A percentile compares a stretch with the other conserved stretches of the same genome.
These are phyloP conservation scores for Passalora sequoiae DNA, from an alignment of 2,329 filamentous ascomycete species.

Conservation along the genomic window DNA sequence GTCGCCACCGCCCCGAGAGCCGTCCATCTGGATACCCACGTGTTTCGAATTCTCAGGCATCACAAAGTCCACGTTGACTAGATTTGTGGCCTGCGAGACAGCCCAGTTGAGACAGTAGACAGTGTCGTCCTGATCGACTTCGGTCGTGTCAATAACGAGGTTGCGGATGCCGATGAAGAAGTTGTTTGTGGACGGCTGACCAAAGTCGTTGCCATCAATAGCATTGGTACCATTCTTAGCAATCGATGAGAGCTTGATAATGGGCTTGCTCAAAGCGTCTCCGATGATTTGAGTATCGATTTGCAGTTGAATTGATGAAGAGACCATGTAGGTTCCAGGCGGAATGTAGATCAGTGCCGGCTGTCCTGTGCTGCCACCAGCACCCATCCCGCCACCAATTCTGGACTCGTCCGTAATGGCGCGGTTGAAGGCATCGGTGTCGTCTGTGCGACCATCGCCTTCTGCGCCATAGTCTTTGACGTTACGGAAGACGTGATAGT, in stretches of 20 bases:
- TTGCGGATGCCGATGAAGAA: constrained; percentile 31
- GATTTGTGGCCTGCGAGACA: constrained; percentile 28
- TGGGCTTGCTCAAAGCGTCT: constrained; percentile 65
- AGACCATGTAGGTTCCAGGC: constrained; percentile 51
- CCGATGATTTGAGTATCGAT: constrained; percentile 93
- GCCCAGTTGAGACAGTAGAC: constrained; percentile 28
- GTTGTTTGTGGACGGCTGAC: constrained; percentile 23
- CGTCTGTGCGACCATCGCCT: constrained; percentile 68
- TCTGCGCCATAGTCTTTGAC: constrained; percentile 40
- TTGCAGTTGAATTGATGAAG: constrained; percentile 69
- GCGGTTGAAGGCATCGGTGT: constrained; percentile 80
- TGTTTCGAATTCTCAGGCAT: constrained; percentile 37
- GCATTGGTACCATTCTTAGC: constrained; percentile 18
- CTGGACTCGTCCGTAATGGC: constrained; percentile 54
- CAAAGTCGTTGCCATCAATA: constrained; percentile 24
- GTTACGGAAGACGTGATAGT: constrained; percentile 56
- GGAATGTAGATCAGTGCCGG: constrained; percentile 52
- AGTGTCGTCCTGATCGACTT: constrained; percentile 11
- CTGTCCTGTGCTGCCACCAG: constrained; percentile 47
- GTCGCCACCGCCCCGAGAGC: constrained; percentile 21
- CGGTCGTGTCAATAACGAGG: constrained; percentile 27
- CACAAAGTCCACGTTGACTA: constrained; percentile 30
- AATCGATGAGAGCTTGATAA: constrained; percentile 51
- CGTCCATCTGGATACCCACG: constrained; percentile 35
- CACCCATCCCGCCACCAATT: constrained; percentile 4